phyloP scores from a whole-genome alignment of 1,284 basidiomycete species.

The Schizopora paradoxa region DNA sequence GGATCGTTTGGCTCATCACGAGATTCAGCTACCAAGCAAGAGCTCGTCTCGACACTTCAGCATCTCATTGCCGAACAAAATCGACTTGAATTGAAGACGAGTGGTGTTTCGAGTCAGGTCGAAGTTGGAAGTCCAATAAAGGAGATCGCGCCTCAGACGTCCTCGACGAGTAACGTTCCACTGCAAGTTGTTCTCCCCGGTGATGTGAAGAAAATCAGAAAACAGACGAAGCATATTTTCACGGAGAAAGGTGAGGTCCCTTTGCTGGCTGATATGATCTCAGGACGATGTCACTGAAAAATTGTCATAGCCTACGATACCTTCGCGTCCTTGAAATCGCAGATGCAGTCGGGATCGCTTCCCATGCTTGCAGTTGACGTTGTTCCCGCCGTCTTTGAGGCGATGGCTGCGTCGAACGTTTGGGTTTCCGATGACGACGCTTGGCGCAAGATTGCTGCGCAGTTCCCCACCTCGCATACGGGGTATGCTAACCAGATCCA shows the following conservation, averaged over 20 bases:
- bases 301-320: slow-evolving; percentile 53
- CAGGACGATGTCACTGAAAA: not conserved
- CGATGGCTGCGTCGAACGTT: slow-evolving; percentile 45
- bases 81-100: slow-evolving; percentile 20
- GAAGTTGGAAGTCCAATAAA: slow-evolving; percentile 77
- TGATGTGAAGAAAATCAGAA: slow-evolving; percentile 67
- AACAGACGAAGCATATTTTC: slow-evolving; percentile 64
- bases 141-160: slow-evolving; percentile 72
- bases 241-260: slow-evolving; percentile 53
- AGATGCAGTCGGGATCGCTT: slow-evolving; percentile 47
- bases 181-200: slow-evolving; percentile 62
- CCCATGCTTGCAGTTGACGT: slow-evolving; percentile 72
- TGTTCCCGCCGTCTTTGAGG: slow-evolving; percentile 51
- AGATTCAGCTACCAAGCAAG: slow-evolving; percentile 35
- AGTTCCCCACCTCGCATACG: slow-evolving; percentile 50
- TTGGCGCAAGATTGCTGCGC: slow-evolving; percentile 54
- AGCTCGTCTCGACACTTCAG: slow-evolving; percentile 25
- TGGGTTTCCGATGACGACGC: slow-evolving; percentile 74
- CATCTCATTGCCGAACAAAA: slow-evolving; percentile 25
- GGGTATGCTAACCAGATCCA: slow-evolving; percentile 61
- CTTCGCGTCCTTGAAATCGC: slow-evolving; percentile 46
- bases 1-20: no score
- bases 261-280: slow-evolving; percentile 1
- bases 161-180: slow-evolving; percentile 56
- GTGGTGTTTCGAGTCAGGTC: slow-evolving; percentile 47